Percentiles rank a stretch among this genome's conserved stretches.
phyloP scores from a whole-genome alignment of 768 basidiomycete species.

The Lactarius pseudohatsudake region DNA sequence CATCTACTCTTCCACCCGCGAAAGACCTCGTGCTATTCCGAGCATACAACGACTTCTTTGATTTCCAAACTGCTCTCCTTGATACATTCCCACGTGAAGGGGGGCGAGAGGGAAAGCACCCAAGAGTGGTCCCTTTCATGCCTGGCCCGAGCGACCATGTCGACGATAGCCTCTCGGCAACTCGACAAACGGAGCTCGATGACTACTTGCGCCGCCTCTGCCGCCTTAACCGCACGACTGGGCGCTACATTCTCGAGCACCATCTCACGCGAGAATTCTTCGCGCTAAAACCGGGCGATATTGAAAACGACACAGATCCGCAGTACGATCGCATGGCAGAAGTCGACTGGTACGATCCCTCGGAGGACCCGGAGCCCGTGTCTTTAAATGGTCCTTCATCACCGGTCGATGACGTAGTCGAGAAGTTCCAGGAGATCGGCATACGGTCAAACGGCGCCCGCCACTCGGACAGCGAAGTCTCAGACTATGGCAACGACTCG shows the following conservation, averaged over 20 bases:
- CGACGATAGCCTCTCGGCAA: constrained; percentile 78
- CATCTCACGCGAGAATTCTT: constrained; percentile 81
- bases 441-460: constrained; percentile 48
- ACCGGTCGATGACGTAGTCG: constrained; percentile 39
- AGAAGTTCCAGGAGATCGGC: constrained; percentile 36
- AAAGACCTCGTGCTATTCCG: constrained; percentile 88
- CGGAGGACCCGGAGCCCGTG: constrained; percentile 28
- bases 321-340: constrained; percentile 58
- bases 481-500: constrained; percentile 47
- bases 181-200: constrained; percentile 80
- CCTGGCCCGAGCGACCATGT: constrained; percentile 88
- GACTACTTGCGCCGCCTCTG: constrained; percentile 84
- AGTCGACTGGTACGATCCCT: constrained; percentile 37
- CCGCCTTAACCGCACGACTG: constrained; percentile 61
- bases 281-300: constrained; percentile 81
- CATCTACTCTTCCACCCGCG: constrained; percentile 57
- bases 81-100: constrained; percentile 89
- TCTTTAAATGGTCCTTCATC: constrained; percentile 39
- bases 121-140: constrained; percentile 92
- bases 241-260: constrained; percentile 80
- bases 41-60: constrained; percentile 97
- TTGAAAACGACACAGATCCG: constrained; percentile 64
- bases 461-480: constrained; percentile 55
- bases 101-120: constrained; percentile 64
- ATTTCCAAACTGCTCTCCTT: constrained; percentile 89